phyloP scores from a whole-genome alignment of 2,329 filamentous ascomycete genomes.

The Epichloe bromicola region DNA sequence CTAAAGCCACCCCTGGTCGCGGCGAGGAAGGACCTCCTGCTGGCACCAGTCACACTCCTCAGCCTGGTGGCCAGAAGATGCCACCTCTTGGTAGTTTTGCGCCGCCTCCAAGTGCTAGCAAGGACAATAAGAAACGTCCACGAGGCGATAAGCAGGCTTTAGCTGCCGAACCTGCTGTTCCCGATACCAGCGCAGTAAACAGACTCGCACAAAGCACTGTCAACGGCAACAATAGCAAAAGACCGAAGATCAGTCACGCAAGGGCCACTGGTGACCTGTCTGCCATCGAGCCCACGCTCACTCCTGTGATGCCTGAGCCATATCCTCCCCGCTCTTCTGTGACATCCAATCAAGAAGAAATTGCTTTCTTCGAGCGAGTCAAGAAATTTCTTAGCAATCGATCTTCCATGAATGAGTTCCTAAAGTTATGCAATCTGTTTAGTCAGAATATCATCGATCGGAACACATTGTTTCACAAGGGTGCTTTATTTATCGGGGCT shows the following conservation, averaged over 20 bases:
- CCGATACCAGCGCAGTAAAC: slow-evolving; percentile 27
- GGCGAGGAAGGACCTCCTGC: slow-evolving; percentile 39
- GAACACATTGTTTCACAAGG: slow-evolving; percentile 69
- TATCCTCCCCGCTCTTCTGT: slow-evolving; percentile 62
- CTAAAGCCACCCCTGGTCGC: slow-evolving; percentile 39
- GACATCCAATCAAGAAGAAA: slow-evolving; percentile 69
- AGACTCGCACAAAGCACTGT: slow-evolving; percentile 19
- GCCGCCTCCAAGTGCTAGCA: slow-evolving; percentile 63
- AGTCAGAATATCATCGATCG: slow-evolving; percentile 86
- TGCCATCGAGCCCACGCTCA: slow-evolving; percentile 71
- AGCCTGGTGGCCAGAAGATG: slow-evolving; percentile 57
- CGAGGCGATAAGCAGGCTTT: slow-evolving; percentile 44
- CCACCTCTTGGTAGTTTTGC: slow-evolving; percentile 94
- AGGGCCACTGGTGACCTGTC: slow-evolving; percentile 45
- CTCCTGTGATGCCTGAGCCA: slow-evolving; percentile 77
- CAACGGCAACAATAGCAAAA: slow-evolving; percentile 37
- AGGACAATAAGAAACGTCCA: slow-evolving; percentile 82
- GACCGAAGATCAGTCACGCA: slow-evolving; percentile 62
- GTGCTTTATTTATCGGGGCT: slow-evolving; percentile 71
- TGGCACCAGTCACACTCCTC: slow-evolving; percentile 40
- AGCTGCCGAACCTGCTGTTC: slow-evolving; percentile 30
- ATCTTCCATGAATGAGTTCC: slow-evolving; percentile 83
- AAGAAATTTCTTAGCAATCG: slow-evolving; percentile 95
- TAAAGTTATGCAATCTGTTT: slow-evolving; percentile 94
- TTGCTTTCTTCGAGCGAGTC: slow-evolving; percentile 88